Evolutionary conservation across 768 basidiomycete species (phyloP), one percentile per base, ranked within the genome.

Genomic region (Lyophyllum shimeji): DNA sequence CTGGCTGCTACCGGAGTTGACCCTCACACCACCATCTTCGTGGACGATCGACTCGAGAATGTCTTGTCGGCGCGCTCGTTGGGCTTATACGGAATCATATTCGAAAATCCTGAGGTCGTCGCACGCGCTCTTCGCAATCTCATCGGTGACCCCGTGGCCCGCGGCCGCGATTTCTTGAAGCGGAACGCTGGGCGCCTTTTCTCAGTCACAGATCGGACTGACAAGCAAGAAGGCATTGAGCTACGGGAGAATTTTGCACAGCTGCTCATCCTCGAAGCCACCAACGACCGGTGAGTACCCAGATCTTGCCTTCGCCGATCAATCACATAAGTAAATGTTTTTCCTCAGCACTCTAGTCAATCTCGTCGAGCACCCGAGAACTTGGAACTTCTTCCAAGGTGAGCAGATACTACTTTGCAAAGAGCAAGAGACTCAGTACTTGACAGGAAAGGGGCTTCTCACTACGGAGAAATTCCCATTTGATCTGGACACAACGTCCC

Each of bases 11-110:
- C 76, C 11, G 72, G 74, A 13, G 62, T 75, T 6, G 79, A 84
- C 46, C 82, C 83, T 1, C 61, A 60, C 1, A 69, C 66, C 0
- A 76, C 77, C 0, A 78, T 84, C 27, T 85, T 85, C 60, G 76
- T 86, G 9, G 84, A 86, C 50, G 84, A 85, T 69, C 81, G 82
- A 55, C 69, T 74, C 11, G 84, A 84, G 60, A 85, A 85, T 55
- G 79, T 86, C 3, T 61, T 83, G 7, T 75, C 81, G 1, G 83
- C 84, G 8, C 77, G 80, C 3, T 84, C 82, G 0, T 69, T 85
- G 8, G 84, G 84, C 8, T 69, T 85, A 46, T 71, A 76, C 39
- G 83, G 83, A 3, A 76, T 85, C 57, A 70, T 83, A 23, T 83
- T 81, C 44, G 76, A 82, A 48, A 64, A 74, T 25, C 62, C 67